Percentiles rank a stretch among this genome's conserved stretches.
Evolutionary conservation across 805 yeast species (phyloP).

Genomic region (Pichia eremophila): DNA sequence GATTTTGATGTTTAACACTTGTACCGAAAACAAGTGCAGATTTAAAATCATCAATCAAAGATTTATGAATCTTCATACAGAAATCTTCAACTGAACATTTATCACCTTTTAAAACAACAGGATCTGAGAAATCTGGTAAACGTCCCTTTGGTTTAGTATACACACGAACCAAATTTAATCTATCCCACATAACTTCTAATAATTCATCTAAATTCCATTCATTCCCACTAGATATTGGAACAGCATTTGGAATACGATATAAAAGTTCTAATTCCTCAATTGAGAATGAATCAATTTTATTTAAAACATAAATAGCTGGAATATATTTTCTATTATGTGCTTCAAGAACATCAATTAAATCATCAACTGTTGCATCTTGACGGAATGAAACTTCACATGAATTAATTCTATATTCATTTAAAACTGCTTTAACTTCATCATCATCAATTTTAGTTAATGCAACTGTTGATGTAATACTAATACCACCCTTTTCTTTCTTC

Average conservation of each 20-base stretch:
- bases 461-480: conserved; percentile 86
- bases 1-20: conserved; percentile 97
- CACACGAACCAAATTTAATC: conserved; percentile 82
- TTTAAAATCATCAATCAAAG: conserved; percentile 86
- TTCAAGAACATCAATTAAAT: conserved; percentile 88
- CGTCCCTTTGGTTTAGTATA: conserved; percentile 96
- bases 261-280: conserved; percentile 86
- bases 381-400: conserved; percentile 95
- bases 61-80: conserved; percentile 93
- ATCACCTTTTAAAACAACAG: conserved; percentile 80
- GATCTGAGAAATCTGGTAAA: conserved; percentile 89
- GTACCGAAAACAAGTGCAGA: conserved; percentile 89
- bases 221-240: conserved; percentile 90
- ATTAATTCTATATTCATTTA: conserved; percentile 89
- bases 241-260: conserved; percentile 91
- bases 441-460: conserved; percentile 85
- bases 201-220: conserved; percentile 97
- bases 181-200: conserved; percentile 91
- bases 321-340: conserved; percentile 85
- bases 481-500: conserved; percentile 93
- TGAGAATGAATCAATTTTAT: conserved; percentile 92
- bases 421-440: conserved; percentile 92
- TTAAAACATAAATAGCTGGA: conserved; percentile 90
- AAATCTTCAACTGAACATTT: conserved; percentile 87
- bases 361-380: conserved; percentile 97